Evolutionary conservation across 495 filamentous ascomycete genomes (phyloP), one percentile per base, ranked within the genome.

Genomic region (Oidiodendron maius): DNA sequence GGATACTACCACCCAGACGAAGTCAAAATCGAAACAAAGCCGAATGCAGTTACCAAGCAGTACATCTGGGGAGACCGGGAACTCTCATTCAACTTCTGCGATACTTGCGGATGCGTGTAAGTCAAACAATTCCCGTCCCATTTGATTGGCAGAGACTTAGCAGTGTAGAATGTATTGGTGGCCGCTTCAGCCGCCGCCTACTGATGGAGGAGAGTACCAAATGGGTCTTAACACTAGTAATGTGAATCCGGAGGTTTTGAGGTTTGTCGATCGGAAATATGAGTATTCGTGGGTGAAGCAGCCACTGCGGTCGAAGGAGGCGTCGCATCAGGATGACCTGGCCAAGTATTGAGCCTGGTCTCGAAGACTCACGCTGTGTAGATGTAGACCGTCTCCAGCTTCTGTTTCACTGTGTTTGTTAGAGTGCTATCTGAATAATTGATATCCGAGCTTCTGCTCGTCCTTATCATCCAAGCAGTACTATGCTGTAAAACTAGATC

Each of bases 1-100:
- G 64, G 47, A 2, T 65, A 67, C 49, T 67, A 65, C 54, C 48
- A 57, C 22, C 47, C 52, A 10, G 46, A 61, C 39, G 57, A 64
- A 51, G 53, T 65, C 18, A 57, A 52, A 20, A 52, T 52, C 43
- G 50, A 52, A 52, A 52, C 50, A 15, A 52, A 52, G 50, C 50
- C 50, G 50, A 52, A 52, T 20, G 50, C 50, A 46, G 50, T 52
- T 3, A 52, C 50, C 43, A 52, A 52, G 50, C 50, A 52, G 50
- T 52, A 52, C 36, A 18, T 52, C 50, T 52, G 50, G 50, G 50
- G 50, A 12, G 50, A 52, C 25, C 22, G 43, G 25, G 43, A 52
- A 35, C 21, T 52, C 10, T 52, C 50, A 22, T 52, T 52, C 50
- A 52, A 52, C 50, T 52, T 52, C 42, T 52, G 50, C 43, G 50